Base-by-base conservation (phyloP, 805 yeast genomes). In the Nakazawaea wickerhamii region DNA sequence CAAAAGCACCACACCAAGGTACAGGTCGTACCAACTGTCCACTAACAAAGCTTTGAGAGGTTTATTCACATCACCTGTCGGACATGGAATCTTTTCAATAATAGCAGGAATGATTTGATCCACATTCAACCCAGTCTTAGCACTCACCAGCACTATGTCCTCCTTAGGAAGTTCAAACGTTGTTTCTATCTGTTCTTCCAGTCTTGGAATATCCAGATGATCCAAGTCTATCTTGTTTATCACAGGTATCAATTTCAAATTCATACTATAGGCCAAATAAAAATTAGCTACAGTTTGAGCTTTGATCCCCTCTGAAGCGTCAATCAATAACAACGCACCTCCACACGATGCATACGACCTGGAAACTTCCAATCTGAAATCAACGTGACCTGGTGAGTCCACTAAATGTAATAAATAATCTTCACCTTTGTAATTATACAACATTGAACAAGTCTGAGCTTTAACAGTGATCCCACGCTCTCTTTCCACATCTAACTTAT, bases 201-300 rank as follows among this genome's bases (percentile, higher is more conserved):
- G 88, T 42, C 77, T 67, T 1, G 82, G 81, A 1, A 89, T 79
- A 57, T 91, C 88, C 0, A 97, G 96, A 27, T 80, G 84, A 47
- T 84, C 93, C 41, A 91, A 65, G 63, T 91, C 99, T 37, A 91
- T 84, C 56, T 91, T 91, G 65, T 91, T 91, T 39, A 91, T 85
- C 14, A 91, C 87, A 0, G 99, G 98, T 1, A 91, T 71, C 49
- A 91, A 66, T 50, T 80, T 79, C 48, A 93, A 71, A 8, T 82
- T 85, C 79, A 88, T 74, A 44, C 91, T 82, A 56, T 84, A 84
- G 0, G 98, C 99, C 43, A 91, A 68, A 55, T 83, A 87, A 63
- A 86, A 91, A 60, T 93, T 91, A 19, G 99, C 97, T n/a, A 91
- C 97, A 0, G 99, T 93, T 60, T 91, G 99, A 0, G 98, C 98